Conservation (phyloP, 176 grass and related monocot species). For the Triticum dicoccoides region DNA sequence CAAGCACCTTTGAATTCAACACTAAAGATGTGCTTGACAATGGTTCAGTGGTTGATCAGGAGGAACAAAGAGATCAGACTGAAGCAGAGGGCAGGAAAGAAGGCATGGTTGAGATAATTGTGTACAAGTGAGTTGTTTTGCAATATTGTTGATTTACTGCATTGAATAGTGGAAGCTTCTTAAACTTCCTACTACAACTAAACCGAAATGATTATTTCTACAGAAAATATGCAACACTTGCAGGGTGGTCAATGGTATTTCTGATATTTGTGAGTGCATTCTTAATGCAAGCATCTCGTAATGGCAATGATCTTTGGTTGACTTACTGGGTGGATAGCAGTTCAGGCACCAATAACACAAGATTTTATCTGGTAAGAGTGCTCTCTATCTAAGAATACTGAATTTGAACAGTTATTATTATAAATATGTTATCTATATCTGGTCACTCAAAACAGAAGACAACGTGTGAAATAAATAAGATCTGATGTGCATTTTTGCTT, state of each 20-base stretch:
- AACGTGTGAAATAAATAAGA: neutral
- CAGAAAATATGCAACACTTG: conserved; percentile 79
- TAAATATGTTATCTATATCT: neutral
- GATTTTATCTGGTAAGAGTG: conserved; percentile 84
- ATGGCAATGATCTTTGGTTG: conserved; percentile 97
- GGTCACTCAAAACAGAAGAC: neutral
- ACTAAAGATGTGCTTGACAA: conserved; percentile 36
- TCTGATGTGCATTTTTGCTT: conserved; percentile 21
- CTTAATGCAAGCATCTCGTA: conserved; percentile 97
- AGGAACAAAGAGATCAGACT: conserved; percentile 38
- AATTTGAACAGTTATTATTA: conserved; percentile 6
- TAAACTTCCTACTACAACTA: neutral
- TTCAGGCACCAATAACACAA: conserved; percentile 43
- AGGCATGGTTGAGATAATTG: conserved; percentile 71
- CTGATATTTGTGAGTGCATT: conserved; percentile 70
- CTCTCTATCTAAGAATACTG: conserved; percentile 4
- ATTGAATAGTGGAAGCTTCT: neutral
- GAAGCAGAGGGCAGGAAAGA: conserved; percentile 77
- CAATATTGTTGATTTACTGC: neutral
- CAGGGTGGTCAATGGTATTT: conserved; percentile 55
- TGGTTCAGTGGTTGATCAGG: conserved; percentile 36
- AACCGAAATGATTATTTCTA: conserved; percentile 20
- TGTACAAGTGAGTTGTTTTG: conserved; percentile 81
- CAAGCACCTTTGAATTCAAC: conserved; percentile 27
- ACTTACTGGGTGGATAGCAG: conserved; percentile 87